These are phyloP conservation scores for Trypanosomatidae sp. DNA, from an alignment of 208 protist species.

Conservation along the genomic window DNA sequence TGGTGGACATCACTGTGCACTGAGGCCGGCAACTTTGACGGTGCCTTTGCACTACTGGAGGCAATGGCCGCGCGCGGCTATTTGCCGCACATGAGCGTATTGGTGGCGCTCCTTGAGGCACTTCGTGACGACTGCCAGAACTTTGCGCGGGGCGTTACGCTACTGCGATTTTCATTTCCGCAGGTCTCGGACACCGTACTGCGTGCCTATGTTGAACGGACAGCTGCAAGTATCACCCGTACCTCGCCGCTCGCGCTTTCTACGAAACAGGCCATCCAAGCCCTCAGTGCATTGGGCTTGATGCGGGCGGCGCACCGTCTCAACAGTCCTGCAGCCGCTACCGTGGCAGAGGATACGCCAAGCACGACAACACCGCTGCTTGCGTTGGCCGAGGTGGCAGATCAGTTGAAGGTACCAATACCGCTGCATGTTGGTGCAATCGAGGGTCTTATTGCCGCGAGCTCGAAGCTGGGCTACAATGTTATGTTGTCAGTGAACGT, in stretches of 20 bases:
- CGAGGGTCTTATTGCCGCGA: constrained; percentile 20
- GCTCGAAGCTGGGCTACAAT: constrained; percentile 16
- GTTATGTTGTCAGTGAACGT: constrained; percentile 1
- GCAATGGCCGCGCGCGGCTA: constrained; percentile 28
- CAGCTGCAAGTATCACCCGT: neutral
- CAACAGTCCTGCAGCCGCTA: neutral
- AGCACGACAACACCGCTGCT: neutral
- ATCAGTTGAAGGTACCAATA: neutral
- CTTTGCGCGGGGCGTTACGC: constrained; percentile 24
- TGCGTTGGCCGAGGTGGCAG: neutral
- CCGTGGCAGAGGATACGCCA: neutral
- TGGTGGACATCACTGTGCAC: constrained; percentile 34
- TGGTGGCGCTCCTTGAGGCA: constrained; percentile 57
- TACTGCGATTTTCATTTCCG: constrained; percentile 31
- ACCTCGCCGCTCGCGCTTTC: neutral
- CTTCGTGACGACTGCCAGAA: constrained; percentile 11
- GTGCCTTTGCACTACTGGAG: constrained; percentile 22
- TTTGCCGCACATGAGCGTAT: constrained; percentile 46
- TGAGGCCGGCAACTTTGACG: constrained; percentile 17
- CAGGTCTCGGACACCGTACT: constrained; percentile 41
- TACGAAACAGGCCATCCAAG: constrained; percentile 23
- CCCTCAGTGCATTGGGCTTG: constrained; percentile 22
- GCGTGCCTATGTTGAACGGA: constrained; percentile 64
- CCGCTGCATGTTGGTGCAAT: constrained; percentile 26
- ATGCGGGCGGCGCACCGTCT: neutral